These are phyloP conservation scores for Cladosporium velox DNA, from an alignment of 2,329 filamentous ascomycete species.

Conservation along the genomic window DNA sequence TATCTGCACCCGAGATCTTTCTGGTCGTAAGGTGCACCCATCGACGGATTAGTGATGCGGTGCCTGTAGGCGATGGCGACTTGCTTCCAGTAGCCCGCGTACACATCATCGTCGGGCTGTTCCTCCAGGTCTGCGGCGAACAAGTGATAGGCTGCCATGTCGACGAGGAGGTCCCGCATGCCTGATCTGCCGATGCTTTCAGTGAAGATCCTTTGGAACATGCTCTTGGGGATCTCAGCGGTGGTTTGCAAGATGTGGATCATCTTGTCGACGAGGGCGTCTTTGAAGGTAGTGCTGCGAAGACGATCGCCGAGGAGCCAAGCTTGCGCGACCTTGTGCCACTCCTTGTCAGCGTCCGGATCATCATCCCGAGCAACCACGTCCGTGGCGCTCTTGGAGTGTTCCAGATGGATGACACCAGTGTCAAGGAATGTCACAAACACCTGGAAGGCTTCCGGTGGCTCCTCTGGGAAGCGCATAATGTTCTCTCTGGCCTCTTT, in stretches of 20 bases:
- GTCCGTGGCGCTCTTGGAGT: background rate
- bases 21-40: background rate
- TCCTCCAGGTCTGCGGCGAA: background rate
- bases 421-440: background rate
- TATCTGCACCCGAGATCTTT: background rate
- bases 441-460: background rate
- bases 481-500: background rate
- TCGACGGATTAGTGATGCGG: background rate
- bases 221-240: background rate
- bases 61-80: background rate
- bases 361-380: background rate
- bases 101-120: background rate
- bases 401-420: background rate
- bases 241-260: background rate
- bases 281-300: background rate
- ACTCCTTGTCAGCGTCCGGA: background rate
- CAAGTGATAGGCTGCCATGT: background rate
- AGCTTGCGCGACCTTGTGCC: background rate
- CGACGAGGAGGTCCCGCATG: background rate
- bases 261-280: background rate
- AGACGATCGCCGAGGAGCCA: background rate
- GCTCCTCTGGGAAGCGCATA: background rate
- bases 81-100: background rate
- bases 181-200: background rate
- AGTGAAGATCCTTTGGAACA: background rate